Conservation (phyloP, 768 basidiomycete genomes). For the Russula sp. region DNA sequence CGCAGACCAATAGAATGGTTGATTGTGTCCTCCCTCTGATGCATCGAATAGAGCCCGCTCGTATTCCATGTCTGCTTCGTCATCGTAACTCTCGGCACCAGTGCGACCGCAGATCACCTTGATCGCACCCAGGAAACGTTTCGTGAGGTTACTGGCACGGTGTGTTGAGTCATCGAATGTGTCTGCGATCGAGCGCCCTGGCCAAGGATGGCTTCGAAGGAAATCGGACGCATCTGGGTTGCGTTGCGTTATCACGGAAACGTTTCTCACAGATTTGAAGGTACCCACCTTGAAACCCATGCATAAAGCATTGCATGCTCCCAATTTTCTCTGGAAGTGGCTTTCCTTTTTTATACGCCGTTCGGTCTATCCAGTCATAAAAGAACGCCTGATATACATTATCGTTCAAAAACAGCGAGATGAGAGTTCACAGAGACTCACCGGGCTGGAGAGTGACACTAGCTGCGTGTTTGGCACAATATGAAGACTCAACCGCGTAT, state of each 20-base stretch:
- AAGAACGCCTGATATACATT: constrained; percentile 66
- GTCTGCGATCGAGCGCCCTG: constrained; percentile 77
- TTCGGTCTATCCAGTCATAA: constrained; percentile 89
- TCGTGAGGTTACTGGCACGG: constrained; percentile 63
- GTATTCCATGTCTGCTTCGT: constrained; percentile 72
- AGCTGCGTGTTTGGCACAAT: constrained; percentile 87
- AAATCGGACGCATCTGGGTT: constrained; percentile 79
- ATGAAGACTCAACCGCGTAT: constrained; percentile 65
- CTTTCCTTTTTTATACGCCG: constrained; percentile 78
- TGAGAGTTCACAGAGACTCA: constrained; percentile 26
- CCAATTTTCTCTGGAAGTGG: constrained; percentile 84
- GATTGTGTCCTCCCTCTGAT: constrained; percentile 54
- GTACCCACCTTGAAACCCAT: constrained; percentile 67
- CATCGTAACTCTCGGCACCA: constrained; percentile 61
- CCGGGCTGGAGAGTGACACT: constrained; percentile 75
- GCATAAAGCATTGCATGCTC: constrained; percentile 84
- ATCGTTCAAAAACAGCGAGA: background rate
- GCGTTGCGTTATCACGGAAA: background rate
- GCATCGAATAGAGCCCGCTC: constrained; percentile 66
- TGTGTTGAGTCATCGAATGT: constrained; percentile 85
- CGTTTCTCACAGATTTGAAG: background rate
- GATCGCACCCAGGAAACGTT: constrained; percentile 63
- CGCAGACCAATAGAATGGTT: constrained; percentile 81
- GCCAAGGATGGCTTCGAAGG: constrained; percentile 82
- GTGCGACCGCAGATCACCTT: constrained; percentile 85